phyloP scores from a whole-genome alignment of 768 basidiomycete species.

The Pleurotus tuber-regium region DNA sequence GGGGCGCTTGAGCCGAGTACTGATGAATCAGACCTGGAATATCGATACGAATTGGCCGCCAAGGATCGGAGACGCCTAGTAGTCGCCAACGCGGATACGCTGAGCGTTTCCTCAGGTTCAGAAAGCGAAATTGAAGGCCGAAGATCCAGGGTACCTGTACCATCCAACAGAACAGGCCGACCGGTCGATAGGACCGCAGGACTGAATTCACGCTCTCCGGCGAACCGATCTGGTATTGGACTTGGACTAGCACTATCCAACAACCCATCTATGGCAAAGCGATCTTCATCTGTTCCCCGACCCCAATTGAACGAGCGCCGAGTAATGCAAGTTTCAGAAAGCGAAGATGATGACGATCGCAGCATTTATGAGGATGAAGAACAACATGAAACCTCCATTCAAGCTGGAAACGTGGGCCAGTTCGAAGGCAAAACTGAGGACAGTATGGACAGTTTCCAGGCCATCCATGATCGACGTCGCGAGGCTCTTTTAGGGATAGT shows the following conservation, averaged over 20 bases:
- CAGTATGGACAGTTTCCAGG: conserved; percentile 7
- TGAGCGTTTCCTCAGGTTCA: conserved; percentile 34
- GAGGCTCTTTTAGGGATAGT: conserved; percentile 24
- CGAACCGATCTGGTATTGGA: conserved; percentile 1
- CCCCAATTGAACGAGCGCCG: conserved; percentile 2
- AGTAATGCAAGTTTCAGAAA: conserved; percentile 11
- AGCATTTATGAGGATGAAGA: conserved; percentile 6
- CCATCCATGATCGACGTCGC: conserved; percentile 18
- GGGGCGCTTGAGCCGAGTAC: conserved; percentile 20
- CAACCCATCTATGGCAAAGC: neutral
- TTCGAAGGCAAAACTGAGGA: conserved; percentile 3
- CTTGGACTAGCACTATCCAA: neutral
- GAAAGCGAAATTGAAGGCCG: conserved; percentile 33
- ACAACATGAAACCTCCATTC: neutral
- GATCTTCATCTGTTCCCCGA: conserved; percentile 13
- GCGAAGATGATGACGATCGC: neutral
- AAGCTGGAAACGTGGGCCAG: conserved; percentile 16
- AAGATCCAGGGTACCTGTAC: conserved; percentile 10
- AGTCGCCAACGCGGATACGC: conserved; percentile 38
- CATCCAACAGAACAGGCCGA: conserved; percentile 1
- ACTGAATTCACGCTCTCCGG: neutral
- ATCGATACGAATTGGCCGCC: conserved; percentile 34
- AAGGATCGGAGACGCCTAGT: conserved; percentile 39
- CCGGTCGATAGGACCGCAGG: too few species aligned
- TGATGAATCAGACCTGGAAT: conserved; percentile 46